Percentiles rank a stretch among this genome's conserved stretches.
phyloP scores from a whole-genome alignment of 305 asterid genomes.

The Fraxinus floribunda region DNA sequence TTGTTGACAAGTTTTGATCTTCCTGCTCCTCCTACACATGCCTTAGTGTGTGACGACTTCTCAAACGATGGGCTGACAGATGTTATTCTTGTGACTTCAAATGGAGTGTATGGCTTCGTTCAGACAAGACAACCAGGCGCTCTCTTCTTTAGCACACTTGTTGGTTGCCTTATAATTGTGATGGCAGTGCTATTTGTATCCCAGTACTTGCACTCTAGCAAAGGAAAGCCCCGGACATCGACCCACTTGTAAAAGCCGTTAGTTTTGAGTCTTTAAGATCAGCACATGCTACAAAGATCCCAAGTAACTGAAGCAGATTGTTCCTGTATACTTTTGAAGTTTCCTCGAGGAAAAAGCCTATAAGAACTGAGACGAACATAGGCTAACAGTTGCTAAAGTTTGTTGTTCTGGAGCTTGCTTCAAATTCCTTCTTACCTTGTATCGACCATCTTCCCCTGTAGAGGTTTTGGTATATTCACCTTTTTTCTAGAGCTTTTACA shows the following conservation, averaged over 20 bases:
- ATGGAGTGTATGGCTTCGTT: constrained; percentile 86
- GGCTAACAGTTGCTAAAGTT: background rate
- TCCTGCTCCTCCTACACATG: constrained; percentile 85
- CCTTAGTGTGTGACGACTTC: constrained; percentile 70
- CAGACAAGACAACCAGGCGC: constrained; percentile 99
- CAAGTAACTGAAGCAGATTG: background rate
- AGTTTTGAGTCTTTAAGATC: background rate
- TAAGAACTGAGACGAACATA: background rate
- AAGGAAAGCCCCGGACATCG: constrained; percentile 75
- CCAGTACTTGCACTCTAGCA: constrained; percentile 66
- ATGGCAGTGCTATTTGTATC: constrained; percentile 88
- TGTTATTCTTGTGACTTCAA: constrained; percentile 67
- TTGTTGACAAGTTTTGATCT: constrained; percentile 58
- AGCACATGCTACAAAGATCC: background rate
- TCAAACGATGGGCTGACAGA: constrained; percentile 87
- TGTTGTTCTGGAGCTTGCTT: background rate
- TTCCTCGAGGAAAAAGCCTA: background rate
- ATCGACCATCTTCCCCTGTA: background rate
- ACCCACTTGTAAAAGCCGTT: constrained; percentile 41
- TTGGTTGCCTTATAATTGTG: constrained; percentile 83
- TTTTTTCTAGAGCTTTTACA: background rate
- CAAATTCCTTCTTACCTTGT: background rate
- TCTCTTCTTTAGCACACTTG: constrained; percentile 88
- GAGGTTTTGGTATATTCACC: background rate
- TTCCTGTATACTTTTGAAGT: no score